Evolutionary conservation across 257 asterid species (phyloP).

Genomic region (Linaria vulgaris): DNA sequence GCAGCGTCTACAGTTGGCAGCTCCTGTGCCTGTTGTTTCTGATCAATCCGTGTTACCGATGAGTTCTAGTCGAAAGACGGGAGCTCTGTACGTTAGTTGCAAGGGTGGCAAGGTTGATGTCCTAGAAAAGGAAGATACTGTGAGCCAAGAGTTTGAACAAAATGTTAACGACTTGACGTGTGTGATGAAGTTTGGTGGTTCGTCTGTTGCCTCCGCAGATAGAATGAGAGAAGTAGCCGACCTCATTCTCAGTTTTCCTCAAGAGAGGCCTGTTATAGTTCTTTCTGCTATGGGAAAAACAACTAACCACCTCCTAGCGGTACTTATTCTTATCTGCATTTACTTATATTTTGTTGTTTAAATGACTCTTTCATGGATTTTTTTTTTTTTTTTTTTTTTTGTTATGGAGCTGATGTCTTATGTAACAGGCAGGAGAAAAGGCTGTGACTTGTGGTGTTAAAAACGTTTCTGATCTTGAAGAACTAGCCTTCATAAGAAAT

Average conservation of each 20-base stretch:
- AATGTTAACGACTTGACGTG: slow-evolving; percentile 38
- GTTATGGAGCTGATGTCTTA: slow-evolving; percentile 15
- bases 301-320: slow-evolving; percentile 53
- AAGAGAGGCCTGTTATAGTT: slow-evolving; percentile 62
- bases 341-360: slow-evolving; percentile 28
- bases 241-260: slow-evolving; percentile 55
- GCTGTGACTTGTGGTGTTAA: slow-evolving; percentile 77
- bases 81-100: slow-evolving; percentile 22
- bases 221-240: slow-evolving; percentile 63
- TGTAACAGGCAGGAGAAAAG: slow-evolving; percentile 80
- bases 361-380: no score
- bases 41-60: slow-evolving; percentile 26
- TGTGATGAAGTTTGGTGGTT: slow-evolving; percentile 71
- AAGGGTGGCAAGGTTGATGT: slow-evolving; percentile 26
- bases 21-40: slow-evolving; percentile 27
- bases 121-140: slow-evolving; percentile 23
- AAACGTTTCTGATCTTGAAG: slow-evolving; percentile 67
- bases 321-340: background rate
- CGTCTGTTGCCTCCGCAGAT: slow-evolving; percentile 58
- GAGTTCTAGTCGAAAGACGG: slow-evolving; percentile 21
- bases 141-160: slow-evolving; percentile 32
- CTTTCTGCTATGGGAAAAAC: slow-evolving; percentile 76
- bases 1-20: slow-evolving; percentile 31
- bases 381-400: no score
- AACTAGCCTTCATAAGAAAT: slow-evolving; percentile 55